Evolutionary conservation across 805 yeast species (phyloP), one percentile per base, ranked within the genome.

Genomic region (Saturnispora halmiae): DNA sequence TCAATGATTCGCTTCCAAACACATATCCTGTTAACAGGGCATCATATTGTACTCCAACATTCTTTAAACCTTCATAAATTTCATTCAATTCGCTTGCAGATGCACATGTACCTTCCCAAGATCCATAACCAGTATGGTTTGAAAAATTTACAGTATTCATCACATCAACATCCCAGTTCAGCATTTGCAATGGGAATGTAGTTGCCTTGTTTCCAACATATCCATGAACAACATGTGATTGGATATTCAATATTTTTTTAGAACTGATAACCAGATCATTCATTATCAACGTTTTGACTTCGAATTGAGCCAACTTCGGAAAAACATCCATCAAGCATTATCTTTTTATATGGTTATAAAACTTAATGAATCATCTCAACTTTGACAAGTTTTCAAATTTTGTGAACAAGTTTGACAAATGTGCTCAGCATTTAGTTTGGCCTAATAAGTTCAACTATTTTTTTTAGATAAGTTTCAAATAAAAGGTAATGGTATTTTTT

Each of bases 181-280:
- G 61, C 40, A 65, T 67, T 50, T 79, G 84, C 6, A 79, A 55
- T 0, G 84, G 83, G 51, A 79, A 79, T 0, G 79, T 70, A 2
- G 78, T 71, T 0, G 82, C 81, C 48, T 75, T 72, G 48, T 78
- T 77, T 0, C 86, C 86, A 27, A 79, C 86, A 48, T 77, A 79
- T 2, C 86, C 86, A 54, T 79, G 85, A 6, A 71, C 79, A 11
- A 79, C 85, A 54, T 79, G 85, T 5, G 84, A 78, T 58, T 77
- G 83, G 3, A 77, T 65, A 0, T 80, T 71, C 5, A 78, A 61
- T 0, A 75, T 58, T 18, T 40, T 40, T 14, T 18, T 40, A 8
- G 38, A 35, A n/a, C 10, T 26, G n/a, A n/a, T n/a, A 13, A 9
- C 25, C 8, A 36, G 16, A 10, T 33, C 35, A 4, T 34, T 31